Base-by-base conservation (phyloP, 169 alveolate genomes). In the Eimeria falciformis region DNA sequence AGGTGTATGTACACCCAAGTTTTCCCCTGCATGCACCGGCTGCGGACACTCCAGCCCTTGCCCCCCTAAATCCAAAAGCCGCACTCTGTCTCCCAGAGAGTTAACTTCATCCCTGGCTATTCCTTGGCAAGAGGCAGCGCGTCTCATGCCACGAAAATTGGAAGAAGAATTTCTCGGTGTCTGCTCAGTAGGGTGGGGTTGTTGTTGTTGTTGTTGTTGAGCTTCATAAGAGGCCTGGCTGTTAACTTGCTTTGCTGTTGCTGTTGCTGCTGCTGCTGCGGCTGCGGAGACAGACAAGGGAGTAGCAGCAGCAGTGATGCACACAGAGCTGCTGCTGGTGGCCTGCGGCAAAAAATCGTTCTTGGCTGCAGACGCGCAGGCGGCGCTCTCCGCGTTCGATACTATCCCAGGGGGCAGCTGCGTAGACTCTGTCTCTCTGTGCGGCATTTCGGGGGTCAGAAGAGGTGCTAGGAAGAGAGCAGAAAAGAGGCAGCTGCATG, bases 251-350 rank as follows among this genome's bases (percentile, higher is more conserved):
- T 17, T 11, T 1, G 0, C 40, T 21, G 77, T 46, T 23, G 77
- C 33, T 65, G 77, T 4, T 17, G 33, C 77, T 17, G 77, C n/a
- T 55, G 40, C 40, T 65, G 71, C 62, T 9, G 62, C 77, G 0
- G 90, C 75, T 4, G 90, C 90, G 55, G 66, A 37, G 37, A 81
- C 11, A 75, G 50, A 75, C 29, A 81, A 53, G 40, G 90, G 90
- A 23, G 90, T 81, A 37, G 62, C 77, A 55, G 37, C 90, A 11
- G 90, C 90, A 29, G 90, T 53, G 3, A 81, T 27, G 37, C 90
- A 81, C 27, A 81, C 90, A 40, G 55, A 37, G 47, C 47, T 81
- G 75, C 77, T 65, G 12, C 23, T 27, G 1, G 77, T 0, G 18
- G 40, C 25, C 17, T 65, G 77, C 0, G 23, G 37, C 37, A 1